These are phyloP conservation scores for Exophiala calicioides DNA, from an alignment of 2,329 filamentous ascomycete genomes.

Conservation along the genomic window DNA sequence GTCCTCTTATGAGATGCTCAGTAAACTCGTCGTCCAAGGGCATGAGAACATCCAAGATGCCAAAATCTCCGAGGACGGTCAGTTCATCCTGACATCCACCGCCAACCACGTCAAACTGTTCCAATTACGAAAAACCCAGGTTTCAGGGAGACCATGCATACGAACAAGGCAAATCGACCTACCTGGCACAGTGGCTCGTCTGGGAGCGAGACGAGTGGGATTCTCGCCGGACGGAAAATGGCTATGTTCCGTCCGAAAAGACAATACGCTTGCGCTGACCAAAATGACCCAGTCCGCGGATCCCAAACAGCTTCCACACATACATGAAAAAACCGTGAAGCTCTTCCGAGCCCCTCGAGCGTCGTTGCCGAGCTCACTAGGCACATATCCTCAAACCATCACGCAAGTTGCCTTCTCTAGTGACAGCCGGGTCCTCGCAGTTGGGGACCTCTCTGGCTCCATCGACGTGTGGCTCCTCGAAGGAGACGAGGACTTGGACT, in stretches of 20 bases:
- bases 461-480: slow-evolving; percentile 82
- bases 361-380: slow-evolving; percentile 36
- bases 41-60: slow-evolving; percentile 82
- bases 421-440: slow-evolving; percentile 76
- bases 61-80: slow-evolving; percentile 69
- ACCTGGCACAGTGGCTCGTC: slow-evolving; percentile 56
- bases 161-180: slow-evolving; percentile 69
- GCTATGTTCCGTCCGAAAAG: slow-evolving; percentile 57
- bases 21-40: slow-evolving; percentile 47
- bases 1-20: slow-evolving; percentile 24
- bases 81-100: slow-evolving; percentile 74
- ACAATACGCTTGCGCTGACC: slow-evolving; percentile 59
- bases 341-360: slow-evolving; percentile 45
- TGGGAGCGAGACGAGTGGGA: slow-evolving; percentile 67
- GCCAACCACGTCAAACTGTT: slow-evolving; percentile 75
- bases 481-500: slow-evolving; percentile 54
- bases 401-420: slow-evolving; percentile 74
- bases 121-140: slow-evolving; percentile 49
- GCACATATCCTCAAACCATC: slow-evolving; percentile 74
- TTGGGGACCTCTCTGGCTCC: slow-evolving; percentile 78
- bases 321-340: slow-evolving; percentile 47
- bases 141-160: slow-evolving; percentile 10
- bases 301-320: slow-evolving; percentile 44
- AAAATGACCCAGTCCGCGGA: slow-evolving; percentile 47
- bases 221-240: slow-evolving; percentile 51